Evolutionary conservation across 2,329 filamentous ascomycete species (phyloP).

Genomic region (Acephala macrosclerotiorum): DNA sequence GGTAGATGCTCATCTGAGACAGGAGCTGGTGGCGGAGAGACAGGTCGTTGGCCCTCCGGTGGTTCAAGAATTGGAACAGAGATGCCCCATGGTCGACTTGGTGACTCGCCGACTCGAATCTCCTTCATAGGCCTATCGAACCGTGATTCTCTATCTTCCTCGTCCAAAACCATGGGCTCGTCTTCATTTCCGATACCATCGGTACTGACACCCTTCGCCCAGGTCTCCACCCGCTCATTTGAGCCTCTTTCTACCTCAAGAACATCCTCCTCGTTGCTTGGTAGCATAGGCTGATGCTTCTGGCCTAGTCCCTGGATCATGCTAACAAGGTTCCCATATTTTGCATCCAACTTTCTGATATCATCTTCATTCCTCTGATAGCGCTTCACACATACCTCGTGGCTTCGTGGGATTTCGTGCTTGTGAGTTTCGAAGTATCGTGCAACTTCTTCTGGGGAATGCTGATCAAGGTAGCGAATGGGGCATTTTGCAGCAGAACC

Average conservation of each 20-base stretch:
- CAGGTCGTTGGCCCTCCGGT: slow-evolving; percentile 50
- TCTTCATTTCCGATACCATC: slow-evolving; percentile 52
- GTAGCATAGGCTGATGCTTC: slow-evolving; percentile 88
- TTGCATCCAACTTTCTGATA: slow-evolving; percentile 88
- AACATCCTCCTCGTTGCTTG: slow-evolving; percentile 57
- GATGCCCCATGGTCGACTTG: slow-evolving; percentile 93
- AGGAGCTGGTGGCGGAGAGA: slow-evolving; percentile 64
- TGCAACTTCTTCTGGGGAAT: slow-evolving; percentile 91
- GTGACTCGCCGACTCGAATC: slow-evolving; percentile 91
- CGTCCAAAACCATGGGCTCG: slow-evolving; percentile 46
- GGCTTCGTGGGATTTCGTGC: slow-evolving; percentile 91
- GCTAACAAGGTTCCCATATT: slow-evolving; percentile 84
- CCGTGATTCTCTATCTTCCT: slow-evolving; percentile 69
- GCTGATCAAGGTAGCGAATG: slow-evolving; percentile 90
- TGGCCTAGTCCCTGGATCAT: slow-evolving; percentile 93
- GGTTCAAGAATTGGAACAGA: slow-evolving; percentile 70
- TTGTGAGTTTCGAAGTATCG: slow-evolving; percentile 95
- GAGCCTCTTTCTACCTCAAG: slow-evolving; percentile 58
- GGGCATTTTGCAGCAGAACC: slow-evolving; percentile 76
- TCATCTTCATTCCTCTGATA: slow-evolving; percentile 89
- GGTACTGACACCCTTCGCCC: slow-evolving; percentile 79
- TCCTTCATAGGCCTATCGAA: slow-evolving; percentile 90
- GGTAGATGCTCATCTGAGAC: slow-evolving; percentile 43
- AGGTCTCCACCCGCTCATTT: slow-evolving; percentile 80
- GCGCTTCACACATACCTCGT: slow-evolving; percentile 88